phyloP scores from a whole-genome alignment of 1,139 yeast species.

The Williopsis jadinii region DNA sequence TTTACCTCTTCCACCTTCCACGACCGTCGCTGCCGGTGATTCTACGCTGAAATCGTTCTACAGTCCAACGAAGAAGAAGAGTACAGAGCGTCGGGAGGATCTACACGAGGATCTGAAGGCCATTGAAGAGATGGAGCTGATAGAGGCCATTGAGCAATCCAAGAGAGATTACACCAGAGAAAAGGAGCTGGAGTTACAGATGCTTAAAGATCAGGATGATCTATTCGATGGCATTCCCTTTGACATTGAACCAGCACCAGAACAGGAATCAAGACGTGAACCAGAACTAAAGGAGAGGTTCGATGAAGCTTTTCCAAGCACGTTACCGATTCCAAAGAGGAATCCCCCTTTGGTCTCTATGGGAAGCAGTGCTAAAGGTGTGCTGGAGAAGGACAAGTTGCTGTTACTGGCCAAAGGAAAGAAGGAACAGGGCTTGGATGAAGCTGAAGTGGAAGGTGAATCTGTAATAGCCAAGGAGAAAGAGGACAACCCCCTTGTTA shows the following conservation, averaged over 20 bases:
- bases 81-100: slow-evolving; percentile 8
- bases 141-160: slow-evolving; percentile 41
- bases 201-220: background rate
- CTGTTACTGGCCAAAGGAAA: slow-evolving; percentile 2
- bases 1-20: slow-evolving; percentile 27
- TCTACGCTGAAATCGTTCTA: slow-evolving; percentile 15
- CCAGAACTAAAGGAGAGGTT: background rate
- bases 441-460: too few species aligned
- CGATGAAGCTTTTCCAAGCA: background rate
- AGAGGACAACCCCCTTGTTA: background rate
- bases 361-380: background rate
- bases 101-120: slow-evolving; percentile 18
- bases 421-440: background rate
- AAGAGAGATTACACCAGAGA: slow-evolving; percentile 29
- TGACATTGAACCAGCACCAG: slow-evolving; percentile 2
- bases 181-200: slow-evolving; percentile 10
- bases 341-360: background rate
- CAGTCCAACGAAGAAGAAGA: slow-evolving; percentile 16
- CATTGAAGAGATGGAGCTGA: slow-evolving; percentile 33
- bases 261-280: background rate
- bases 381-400: slow-evolving; percentile 15
- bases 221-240: slow-evolving; percentile 15
- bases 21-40: slow-evolving; percentile 6
- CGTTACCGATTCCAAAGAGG: background rate
- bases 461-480: background rate